A percentile compares a stretch with the other conserved stretches of the same genome.
phyloP scores from a whole-genome alignment of 2,329 filamentous ascomycete species.

The Fusarium zealandicum region DNA sequence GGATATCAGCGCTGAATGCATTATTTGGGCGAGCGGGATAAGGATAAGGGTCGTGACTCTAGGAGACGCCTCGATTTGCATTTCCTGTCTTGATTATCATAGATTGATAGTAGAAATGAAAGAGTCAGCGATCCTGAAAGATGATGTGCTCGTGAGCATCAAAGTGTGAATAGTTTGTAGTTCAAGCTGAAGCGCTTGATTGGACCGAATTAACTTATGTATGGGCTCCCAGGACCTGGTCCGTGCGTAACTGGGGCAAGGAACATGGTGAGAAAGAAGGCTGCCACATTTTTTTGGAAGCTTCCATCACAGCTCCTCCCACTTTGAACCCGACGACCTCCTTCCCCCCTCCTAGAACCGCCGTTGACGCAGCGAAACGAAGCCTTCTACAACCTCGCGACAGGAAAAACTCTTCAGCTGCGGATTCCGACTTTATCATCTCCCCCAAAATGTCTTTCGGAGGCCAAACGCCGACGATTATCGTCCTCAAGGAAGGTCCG shows the following conservation, averaged over 20 bases:
- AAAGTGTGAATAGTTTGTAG: neutral
- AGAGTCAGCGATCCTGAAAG: neutral
- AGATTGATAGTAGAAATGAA: neutral
- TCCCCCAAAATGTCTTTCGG: constrained; percentile 83
- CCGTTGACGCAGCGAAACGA: constrained; percentile 19
- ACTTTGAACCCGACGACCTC: constrained; percentile 40
- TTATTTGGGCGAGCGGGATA: no score
- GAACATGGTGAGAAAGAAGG: constrained; percentile 46
- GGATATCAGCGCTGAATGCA: no score
- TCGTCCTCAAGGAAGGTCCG: constrained; percentile 96
- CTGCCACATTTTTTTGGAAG: constrained; percentile 61
- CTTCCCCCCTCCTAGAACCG: constrained; percentile 24
- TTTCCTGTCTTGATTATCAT: neutral
- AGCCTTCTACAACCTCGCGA: constrained; percentile 15
- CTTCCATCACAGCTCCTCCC: constrained; percentile 49
- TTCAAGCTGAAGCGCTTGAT: constrained; percentile 7
- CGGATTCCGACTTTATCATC: constrained; percentile 13
- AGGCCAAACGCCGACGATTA: constrained; percentile 96
- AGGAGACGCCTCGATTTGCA: no score
- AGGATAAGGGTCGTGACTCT: no score
- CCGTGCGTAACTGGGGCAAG: constrained; percentile 43
- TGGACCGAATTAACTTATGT: constrained; percentile 11
- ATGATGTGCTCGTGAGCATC: neutral
- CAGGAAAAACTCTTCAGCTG: constrained; percentile 17
- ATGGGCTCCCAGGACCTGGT: constrained; percentile 28